Evolutionary conservation across 805 yeast genomes (phyloP).

Genomic region (Nakazawaea wickerhamii): DNA sequence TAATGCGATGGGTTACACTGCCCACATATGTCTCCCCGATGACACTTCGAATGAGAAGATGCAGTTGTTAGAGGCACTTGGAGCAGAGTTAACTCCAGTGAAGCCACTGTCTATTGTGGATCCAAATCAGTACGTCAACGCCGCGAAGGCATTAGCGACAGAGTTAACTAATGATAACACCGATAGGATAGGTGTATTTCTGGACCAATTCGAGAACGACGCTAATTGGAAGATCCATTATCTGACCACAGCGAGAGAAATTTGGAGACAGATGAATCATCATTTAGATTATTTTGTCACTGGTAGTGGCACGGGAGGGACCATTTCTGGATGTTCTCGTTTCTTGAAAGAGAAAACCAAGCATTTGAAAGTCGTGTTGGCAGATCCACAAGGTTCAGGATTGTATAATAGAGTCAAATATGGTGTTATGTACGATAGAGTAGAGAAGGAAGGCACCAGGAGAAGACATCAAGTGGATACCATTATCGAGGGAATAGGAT

Average conservation of each 20-base stretch:
- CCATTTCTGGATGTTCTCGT: conserved; percentile 85
- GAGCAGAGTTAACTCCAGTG: conserved; percentile 80
- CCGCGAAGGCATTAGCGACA: conserved; percentile 68
- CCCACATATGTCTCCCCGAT: conserved; percentile 92
- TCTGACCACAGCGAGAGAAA: conserved; percentile 86
- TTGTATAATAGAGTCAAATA: conserved; percentile 75
- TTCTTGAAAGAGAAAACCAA: conserved; percentile 52
- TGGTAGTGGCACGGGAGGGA: conserved; percentile 97
- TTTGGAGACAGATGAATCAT: conserved; percentile 66
- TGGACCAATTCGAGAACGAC: conserved; percentile 93
- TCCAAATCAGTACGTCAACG: conserved; percentile 86
- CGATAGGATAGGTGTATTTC: conserved; percentile 64
- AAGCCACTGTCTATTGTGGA: conserved; percentile 95
- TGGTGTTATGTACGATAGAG: conserved; percentile 91
- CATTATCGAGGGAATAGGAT: conserved; percentile 87
- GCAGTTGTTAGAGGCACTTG: conserved; percentile 62
- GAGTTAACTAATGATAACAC: conserved; percentile 34
- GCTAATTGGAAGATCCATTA: conserved; percentile 86
- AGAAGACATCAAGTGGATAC: conserved; percentile 97
- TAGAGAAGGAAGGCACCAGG: conserved; percentile 88
- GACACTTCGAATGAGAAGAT: conserved; percentile 87
- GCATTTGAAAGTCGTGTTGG: conserved; percentile 53
- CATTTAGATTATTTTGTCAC: conserved; percentile 71
- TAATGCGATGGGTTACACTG: conserved; percentile 78
- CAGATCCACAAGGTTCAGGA: conserved; percentile 97